phyloP scores from a whole-genome alignment of 768 basidiomycete genomes.

The Lentinula edodes region DNA sequence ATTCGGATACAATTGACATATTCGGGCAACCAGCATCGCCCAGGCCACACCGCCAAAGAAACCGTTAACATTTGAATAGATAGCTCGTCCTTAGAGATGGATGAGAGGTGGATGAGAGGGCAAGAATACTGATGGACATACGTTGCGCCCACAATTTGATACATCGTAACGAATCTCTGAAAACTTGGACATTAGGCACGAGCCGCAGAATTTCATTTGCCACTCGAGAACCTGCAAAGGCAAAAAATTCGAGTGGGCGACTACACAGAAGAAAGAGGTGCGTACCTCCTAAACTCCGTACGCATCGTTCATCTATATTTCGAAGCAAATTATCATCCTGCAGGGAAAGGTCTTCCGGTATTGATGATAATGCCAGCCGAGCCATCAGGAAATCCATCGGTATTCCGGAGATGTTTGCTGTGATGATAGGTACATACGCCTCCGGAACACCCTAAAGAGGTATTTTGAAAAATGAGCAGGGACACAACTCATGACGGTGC shows the following conservation, averaged over 20 bases:
- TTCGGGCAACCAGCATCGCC: slow-evolving; percentile 98
- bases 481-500: slow-evolving; percentile 2
- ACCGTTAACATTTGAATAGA: slow-evolving; percentile 97
- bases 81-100: slow-evolving; percentile 68
- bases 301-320: slow-evolving; percentile 91
- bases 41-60: slow-evolving; percentile 98
- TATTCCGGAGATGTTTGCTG: slow-evolving; percentile 84
- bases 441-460: slow-evolving; percentile 81
- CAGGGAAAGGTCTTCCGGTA: slow-evolving; percentile 88
- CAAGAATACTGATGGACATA: slow-evolving; percentile 31
- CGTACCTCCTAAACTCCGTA: slow-evolving; percentile 88
- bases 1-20: slow-evolving; percentile 97
- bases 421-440: slow-evolving; percentile 95
- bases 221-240: slow-evolving; percentile 75
- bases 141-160: slow-evolving; percentile 98
- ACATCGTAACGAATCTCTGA: slow-evolving; percentile 90
- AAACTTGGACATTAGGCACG: slow-evolving; percentile 91
- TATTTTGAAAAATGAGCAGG: too few species aligned
- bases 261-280: neutral
- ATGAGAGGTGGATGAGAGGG: neutral
- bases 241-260: neutral
- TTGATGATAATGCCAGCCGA: slow-evolving; percentile 75
- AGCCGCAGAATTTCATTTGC: slow-evolving; percentile 93
- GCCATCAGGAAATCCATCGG: slow-evolving; percentile 95
- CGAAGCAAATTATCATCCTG: slow-evolving; percentile 88